Evolutionary conservation across 2,329 filamentous ascomycete genomes (phyloP).

Genomic region (Fusarium globosum): DNA sequence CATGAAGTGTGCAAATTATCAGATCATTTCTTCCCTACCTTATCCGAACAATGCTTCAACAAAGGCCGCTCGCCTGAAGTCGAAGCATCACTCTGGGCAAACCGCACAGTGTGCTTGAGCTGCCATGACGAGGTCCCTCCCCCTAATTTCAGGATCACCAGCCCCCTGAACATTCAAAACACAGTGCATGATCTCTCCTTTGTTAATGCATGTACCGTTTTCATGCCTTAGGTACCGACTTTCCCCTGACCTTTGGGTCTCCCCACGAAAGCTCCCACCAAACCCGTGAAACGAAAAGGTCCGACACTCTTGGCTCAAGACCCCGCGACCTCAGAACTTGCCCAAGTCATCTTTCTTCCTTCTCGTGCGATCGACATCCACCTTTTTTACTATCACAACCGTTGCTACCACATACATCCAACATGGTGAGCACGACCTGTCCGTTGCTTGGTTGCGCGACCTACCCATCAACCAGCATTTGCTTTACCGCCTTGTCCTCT

Average conservation of each 20-base stretch:
- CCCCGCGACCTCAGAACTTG: conserved; percentile 47
- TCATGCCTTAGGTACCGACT: conserved; percentile 41
- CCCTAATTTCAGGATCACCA: neutral
- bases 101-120: conserved; percentile 35
- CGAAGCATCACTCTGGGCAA: conserved; percentile 3
- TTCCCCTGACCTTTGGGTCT: conserved; percentile 35
- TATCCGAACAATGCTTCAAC: neutral
- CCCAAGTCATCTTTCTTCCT: conserved; percentile 45
- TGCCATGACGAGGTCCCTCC: neutral
- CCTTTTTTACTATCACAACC: conserved; percentile 34
- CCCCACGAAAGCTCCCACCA: conserved; percentile 47
- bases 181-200: conserved; percentile 25
- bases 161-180: neutral
- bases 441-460: conserved; percentile 5
- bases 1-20: neutral
- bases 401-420: conserved; percentile 37
- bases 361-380: conserved; percentile 43
- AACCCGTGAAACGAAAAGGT: conserved; percentile 44
- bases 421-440: conserved; percentile 45
- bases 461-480: conserved; percentile 1
- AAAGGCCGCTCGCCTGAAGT: neutral
- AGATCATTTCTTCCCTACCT: neutral
- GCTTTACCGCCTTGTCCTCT: conserved; percentile 16
- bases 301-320: conserved; percentile 45
- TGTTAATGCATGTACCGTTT: conserved; percentile 7